phyloP scores from a whole-genome alignment of 352 stramenopile genomes.

The Achlya hypogyna region DNA sequence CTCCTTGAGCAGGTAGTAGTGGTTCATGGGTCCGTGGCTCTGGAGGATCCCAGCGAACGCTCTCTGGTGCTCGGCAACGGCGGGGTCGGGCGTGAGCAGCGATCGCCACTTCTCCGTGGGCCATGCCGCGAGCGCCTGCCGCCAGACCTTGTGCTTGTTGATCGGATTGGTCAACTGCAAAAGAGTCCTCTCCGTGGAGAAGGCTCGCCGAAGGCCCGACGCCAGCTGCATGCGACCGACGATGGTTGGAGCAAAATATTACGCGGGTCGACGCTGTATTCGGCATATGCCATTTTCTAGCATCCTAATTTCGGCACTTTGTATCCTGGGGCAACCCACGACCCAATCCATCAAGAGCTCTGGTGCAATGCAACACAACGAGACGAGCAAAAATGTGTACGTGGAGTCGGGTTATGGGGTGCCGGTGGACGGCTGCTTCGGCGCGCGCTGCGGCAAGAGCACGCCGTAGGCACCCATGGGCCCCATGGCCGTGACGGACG shows the following conservation, averaged over 20 bases:
- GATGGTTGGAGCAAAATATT: too few species aligned
- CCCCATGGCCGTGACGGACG: not conserved
- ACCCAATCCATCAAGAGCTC: too few species aligned
- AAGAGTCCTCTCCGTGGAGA: not conserved
- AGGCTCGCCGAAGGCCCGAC: too few species aligned
- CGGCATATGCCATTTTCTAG: too few species aligned
- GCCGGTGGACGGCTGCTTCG: not conserved
- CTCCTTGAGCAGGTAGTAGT: constrained; percentile 14
- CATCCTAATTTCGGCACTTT: too few species aligned
- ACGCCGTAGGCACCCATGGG: not conserved
- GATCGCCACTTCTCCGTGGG: not conserved
- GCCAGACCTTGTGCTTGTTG: constrained; percentile 4
- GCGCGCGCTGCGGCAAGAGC: not conserved
- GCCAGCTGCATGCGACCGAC: too few species aligned
- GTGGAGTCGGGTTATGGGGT: not conserved
- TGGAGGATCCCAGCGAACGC: not conserved
- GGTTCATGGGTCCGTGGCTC: constrained; percentile 6
- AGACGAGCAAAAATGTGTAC: too few species aligned
- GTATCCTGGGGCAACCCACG: too few species aligned
- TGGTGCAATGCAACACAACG: too few species aligned
- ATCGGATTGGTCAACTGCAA: not conserved
- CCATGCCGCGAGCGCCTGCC: not conserved
- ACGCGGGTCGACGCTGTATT: too few species aligned
- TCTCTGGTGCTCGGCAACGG: not conserved
- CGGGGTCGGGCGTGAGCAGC: not conserved